Percentiles rank a stretch among this genome's conserved stretches.
phyloP scores from a whole-genome alignment of 2,329 filamentous ascomycete species.

The Tolypocladium guangdongense region DNA sequence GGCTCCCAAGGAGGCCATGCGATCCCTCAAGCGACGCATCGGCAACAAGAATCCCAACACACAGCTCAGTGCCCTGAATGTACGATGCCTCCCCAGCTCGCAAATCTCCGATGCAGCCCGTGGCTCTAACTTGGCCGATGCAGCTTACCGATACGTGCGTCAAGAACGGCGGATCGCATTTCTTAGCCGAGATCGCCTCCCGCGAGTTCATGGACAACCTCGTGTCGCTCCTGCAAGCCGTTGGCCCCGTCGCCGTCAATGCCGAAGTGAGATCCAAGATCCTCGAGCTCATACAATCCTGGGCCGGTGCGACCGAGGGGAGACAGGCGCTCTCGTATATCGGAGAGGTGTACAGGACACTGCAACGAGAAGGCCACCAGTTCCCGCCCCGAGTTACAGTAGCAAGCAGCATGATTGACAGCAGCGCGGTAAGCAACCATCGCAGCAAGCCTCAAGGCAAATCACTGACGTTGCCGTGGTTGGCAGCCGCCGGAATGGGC shows the following conservation, averaged over 20 bases:
- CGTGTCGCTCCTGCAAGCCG: constrained; percentile 75
- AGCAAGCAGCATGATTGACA: constrained; percentile 96
- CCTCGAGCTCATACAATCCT: constrained; percentile 83
- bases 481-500: constrained; percentile 85
- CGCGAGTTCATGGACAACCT: constrained; percentile 98
- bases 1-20: constrained; percentile 96
- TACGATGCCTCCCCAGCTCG: constrained; percentile 26
- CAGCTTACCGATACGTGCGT: constrained; percentile 96
- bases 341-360: constrained; percentile 69
- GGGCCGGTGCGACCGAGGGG: constrained; percentile 82
- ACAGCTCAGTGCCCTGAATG: constrained; percentile 87
- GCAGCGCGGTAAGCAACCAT: constrained; percentile 63
- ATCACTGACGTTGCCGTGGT: background rate
- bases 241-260: constrained; percentile 65
- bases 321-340: constrained; percentile 78
- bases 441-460: background rate
- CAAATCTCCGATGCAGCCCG: no score
- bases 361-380: constrained; percentile 76
- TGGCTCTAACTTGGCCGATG: constrained; percentile 7
- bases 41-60: constrained; percentile 97
- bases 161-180: constrained; percentile 94
- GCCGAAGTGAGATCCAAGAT: constrained; percentile 82
- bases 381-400: constrained; percentile 84
- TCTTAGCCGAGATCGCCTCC: constrained; percentile 88
- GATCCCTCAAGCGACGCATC: constrained; percentile 84